These are phyloP conservation scores for Desmodesmus armatus DNA, from an alignment of 139 green algal species.

Conservation along the genomic window DNA sequence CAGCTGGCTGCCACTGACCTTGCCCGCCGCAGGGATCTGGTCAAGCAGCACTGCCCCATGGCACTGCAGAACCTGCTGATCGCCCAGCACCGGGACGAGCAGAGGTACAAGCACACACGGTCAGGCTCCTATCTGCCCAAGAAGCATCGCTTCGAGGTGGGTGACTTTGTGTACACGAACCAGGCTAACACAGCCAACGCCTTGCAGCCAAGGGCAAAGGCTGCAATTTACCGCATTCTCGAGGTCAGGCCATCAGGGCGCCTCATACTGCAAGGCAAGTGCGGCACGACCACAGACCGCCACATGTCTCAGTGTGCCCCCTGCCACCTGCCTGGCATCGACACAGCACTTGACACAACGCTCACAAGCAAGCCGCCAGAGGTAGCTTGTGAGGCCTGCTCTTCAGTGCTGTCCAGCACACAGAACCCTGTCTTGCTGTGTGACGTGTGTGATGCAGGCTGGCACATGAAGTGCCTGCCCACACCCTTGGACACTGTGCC, in stretches of 20 bases:
- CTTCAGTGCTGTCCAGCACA: background rate
- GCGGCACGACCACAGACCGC: background rate
- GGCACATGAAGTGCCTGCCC: background rate
- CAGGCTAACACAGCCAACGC: background rate
- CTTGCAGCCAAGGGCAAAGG: background rate
- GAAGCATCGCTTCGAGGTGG: background rate
- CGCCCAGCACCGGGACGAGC: slow-evolving; percentile 46
- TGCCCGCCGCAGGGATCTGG: background rate
- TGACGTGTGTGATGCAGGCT: background rate
- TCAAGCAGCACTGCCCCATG: background rate
- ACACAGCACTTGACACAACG: background rate
- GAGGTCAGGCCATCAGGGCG: background rate
- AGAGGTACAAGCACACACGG: slow-evolving; percentile 32
- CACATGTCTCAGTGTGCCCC: slow-evolving; percentile 16
- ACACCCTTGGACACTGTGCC: background rate
- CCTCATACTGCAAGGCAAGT: background rate
- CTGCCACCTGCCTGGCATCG: slow-evolving; percentile 5
- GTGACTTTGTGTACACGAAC: slow-evolving; percentile 44
- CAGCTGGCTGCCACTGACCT: background rate
- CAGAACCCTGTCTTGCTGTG: background rate
- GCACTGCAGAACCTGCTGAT: slow-evolving; percentile 43
- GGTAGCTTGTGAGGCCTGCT: background rate
- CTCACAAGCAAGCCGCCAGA: background rate
- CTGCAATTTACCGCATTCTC: background rate
- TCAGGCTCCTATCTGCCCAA: background rate